Evolutionary conservation across 2,329 filamentous ascomycete species (phyloP), one percentile per base, ranked within the genome.

Genomic region (Monilinia aucupariae): DNA sequence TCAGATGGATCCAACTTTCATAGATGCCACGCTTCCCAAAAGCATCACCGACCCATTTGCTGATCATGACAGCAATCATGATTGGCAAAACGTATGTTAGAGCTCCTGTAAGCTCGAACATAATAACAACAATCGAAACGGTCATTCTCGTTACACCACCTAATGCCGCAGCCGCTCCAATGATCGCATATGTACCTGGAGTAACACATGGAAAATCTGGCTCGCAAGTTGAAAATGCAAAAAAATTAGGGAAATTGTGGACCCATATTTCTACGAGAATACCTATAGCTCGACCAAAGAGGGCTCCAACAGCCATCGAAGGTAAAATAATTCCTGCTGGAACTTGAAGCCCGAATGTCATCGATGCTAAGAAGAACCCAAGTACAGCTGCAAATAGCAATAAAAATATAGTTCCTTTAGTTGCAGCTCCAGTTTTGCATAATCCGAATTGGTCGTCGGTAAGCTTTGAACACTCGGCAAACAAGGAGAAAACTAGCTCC

Each of bases 21-120:
- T 99, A 99, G 76, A 99, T 97, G 68, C 94, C 92, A 56, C 89
- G 86, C 62, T 91, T 90, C 32, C 91, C 92, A 75, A 99, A 92
- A 56, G 92, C 93, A 75, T 99, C 94, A 71, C 92, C 94, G 32
- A 96, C 91, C 94, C 94, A 99, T 78, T 99, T 99, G 66, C 90
- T 90, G 51, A 97, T 82, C 92, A 99, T 96, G 72, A 99, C 94
- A 50, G 92, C 92, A 67, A 99, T 90, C 94, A 99, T 99, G 75
- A 97, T 99, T 61, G 94, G 94, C 9, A 99, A 85, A 55, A 99
- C 93, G 73, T 97, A 97, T 0, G 92, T 96, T 34, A 99, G 82
- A 1, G 94, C 94, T 59, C 94, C 94, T 0, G 94, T 99, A 62
- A 99, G 86, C 78, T 99, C 94, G 73, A 99, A 99, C 89, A 97